phyloP scores from a whole-genome alignment of 2,329 filamentous ascomycete species.

The Purpureocillium lavendulum region DNA sequence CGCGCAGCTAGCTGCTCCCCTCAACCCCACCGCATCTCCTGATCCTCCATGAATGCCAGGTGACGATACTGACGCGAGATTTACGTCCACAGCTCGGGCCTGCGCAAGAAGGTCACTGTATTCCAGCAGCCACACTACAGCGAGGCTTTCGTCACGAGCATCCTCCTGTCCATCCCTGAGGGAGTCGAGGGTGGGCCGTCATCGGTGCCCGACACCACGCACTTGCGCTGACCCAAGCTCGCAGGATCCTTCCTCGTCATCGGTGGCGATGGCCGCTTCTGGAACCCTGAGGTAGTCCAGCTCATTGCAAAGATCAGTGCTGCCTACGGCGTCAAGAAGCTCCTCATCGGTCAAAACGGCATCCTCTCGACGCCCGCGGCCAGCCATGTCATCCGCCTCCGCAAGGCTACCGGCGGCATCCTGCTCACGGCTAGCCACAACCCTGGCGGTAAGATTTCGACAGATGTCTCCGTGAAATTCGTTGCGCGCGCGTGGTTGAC shows the following conservation, averaged over 20 bases:
- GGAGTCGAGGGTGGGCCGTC: slow-evolving; percentile 69
- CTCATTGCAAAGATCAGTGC: slow-evolving; percentile 95
- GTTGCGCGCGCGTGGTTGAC: no score
- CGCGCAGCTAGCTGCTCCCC: slow-evolving; percentile 18
- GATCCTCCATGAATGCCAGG: not conserved
- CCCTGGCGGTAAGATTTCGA: slow-evolving; percentile 66
- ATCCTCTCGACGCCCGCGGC: slow-evolving; percentile 95
- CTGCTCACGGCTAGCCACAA: slow-evolving; percentile 97
- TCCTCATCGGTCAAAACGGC: slow-evolving; percentile 90
- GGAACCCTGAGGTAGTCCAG: slow-evolving; percentile 94
- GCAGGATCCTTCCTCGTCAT: slow-evolving; percentile 76
- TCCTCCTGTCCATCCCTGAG: slow-evolving; percentile 93
- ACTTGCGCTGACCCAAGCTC: no score
- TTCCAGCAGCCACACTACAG: slow-evolving; percentile 95
- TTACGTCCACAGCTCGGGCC: slow-evolving; percentile 63
- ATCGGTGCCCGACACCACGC: no score
- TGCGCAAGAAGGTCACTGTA: slow-evolving; percentile 97
- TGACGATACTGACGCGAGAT: slow-evolving; percentile 6
- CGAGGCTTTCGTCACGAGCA: slow-evolving; percentile 90
- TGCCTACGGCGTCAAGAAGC: slow-evolving; percentile 98
- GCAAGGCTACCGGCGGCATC: slow-evolving; percentile 92
- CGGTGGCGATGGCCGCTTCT: slow-evolving; percentile 93
- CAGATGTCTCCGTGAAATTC: no score
- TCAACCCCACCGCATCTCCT: slow-evolving; percentile 2
- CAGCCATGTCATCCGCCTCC: slow-evolving; percentile 90